Evolutionary conservation across 768 basidiomycete species (phyloP).

Genomic region (Podaxis rugospora): DNA sequence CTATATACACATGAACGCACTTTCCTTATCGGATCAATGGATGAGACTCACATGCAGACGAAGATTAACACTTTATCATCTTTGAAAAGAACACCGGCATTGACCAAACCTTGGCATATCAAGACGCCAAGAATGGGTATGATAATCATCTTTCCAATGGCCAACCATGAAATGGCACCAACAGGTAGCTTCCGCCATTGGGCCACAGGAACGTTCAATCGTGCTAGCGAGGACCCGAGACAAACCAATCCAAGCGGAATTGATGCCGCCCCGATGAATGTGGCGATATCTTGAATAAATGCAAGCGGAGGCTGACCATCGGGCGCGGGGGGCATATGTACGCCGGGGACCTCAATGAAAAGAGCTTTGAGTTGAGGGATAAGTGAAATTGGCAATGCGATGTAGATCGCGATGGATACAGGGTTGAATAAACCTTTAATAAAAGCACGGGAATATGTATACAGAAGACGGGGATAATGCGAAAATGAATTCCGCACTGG

Average conservation of each 20-base stretch:
- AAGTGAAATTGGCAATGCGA: constrained; percentile 52
- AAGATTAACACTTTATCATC: constrained; percentile 60
- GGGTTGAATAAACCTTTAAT: constrained; percentile 40
- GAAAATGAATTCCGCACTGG: background rate
- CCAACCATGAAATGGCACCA: constrained; percentile 49
- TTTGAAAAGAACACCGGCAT: constrained; percentile 38
- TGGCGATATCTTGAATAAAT: constrained; percentile 50
- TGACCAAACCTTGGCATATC: constrained; percentile 48
- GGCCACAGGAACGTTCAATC: constrained; percentile 44
- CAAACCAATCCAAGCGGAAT: constrained; percentile 62
- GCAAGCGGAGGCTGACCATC: constrained; percentile 67
- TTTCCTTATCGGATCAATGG: background rate
- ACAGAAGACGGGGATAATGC: background rate
- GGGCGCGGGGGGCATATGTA: constrained; percentile 46
- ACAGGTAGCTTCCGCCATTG: constrained; percentile 40
- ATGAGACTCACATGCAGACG: constrained; percentile 57
- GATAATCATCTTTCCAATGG: constrained; percentile 50
- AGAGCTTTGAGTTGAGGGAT: constrained; percentile 55
- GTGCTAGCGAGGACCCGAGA: constrained; percentile 59
- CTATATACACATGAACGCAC: constrained; percentile 38
- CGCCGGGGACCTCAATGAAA: constrained; percentile 44
- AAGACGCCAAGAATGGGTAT: constrained; percentile 59
- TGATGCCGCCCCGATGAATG: constrained; percentile 58
- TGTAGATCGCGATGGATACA: constrained; percentile 47
- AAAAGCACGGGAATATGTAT: constrained; percentile 16